These are phyloP conservation scores for Ulota crispa DNA, from an alignment of 225 moss, liverwort and hornwort species.

Conservation along the genomic window DNA sequence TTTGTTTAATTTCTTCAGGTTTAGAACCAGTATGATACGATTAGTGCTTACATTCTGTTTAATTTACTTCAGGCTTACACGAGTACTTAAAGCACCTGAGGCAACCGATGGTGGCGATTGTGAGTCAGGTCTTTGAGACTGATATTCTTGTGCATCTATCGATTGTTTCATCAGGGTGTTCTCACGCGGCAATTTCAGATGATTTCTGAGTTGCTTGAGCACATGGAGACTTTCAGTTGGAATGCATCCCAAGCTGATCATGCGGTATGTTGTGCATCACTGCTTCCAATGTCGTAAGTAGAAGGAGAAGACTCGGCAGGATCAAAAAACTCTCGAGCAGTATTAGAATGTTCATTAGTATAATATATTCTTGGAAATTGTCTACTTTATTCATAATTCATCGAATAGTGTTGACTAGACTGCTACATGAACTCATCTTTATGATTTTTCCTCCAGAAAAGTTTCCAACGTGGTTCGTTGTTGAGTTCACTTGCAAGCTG, in stretches of 20 bases:
- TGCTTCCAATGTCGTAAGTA: not conserved
- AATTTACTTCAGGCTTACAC: not conserved
- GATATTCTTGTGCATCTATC: not conserved
- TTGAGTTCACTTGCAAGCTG: conserved; percentile 51
- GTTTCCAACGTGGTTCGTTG: not conserved
- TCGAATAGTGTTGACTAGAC: not conserved
- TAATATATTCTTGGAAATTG: not conserved
- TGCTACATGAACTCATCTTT: not conserved
- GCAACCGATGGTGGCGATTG: not conserved
- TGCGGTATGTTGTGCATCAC: conserved; percentile 37
- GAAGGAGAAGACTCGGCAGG: not conserved
- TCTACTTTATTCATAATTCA: not conserved
- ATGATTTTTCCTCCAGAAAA: not conserved
- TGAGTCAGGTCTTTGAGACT: not conserved
- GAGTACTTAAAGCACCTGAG: not conserved
- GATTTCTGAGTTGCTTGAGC: conserved; percentile 58
- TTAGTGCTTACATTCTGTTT: not conserved
- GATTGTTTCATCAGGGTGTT: conserved; percentile 37
- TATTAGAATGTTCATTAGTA: not conserved
- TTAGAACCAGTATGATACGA: not conserved
- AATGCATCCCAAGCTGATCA: conserved; percentile 82
- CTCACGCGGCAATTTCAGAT: conserved; percentile 61
- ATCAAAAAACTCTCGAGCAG: not conserved
- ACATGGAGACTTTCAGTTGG: conserved; percentile 70
- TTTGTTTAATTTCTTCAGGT: not conserved